Evolutionary conservation across 208 protist genomes (phyloP).

Genomic region (Herpetomonas muscarum): DNA sequence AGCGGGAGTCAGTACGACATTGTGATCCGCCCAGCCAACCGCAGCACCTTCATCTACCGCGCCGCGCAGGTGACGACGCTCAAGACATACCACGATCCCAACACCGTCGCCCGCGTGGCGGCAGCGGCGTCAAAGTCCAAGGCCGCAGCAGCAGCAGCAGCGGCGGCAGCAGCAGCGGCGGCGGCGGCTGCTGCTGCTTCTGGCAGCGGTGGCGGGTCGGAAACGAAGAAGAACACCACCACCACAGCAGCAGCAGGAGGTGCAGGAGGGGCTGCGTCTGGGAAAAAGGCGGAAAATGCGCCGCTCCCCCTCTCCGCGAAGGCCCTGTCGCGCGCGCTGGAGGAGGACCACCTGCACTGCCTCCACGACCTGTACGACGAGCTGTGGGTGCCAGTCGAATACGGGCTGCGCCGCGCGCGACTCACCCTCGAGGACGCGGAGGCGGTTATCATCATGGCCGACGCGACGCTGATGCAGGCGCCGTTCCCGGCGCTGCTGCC

Average conservation of each 20-base stretch:
- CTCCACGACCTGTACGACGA: conserved; percentile 74
- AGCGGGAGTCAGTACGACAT: conserved; percentile 62
- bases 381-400: conserved; percentile 63
- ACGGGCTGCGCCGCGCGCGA: conserved; percentile 34
- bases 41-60: conserved; percentile 48
- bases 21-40: conserved; percentile 60
- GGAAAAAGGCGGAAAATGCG: background rate
- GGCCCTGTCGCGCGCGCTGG: conserved; percentile 9
- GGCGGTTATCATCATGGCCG: conserved; percentile 70
- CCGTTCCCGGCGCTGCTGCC: conserved; percentile 70
- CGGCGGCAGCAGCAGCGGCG: background rate
- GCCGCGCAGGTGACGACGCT: conserved; percentile 59
- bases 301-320: background rate
- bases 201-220: too few species aligned
- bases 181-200: background rate
- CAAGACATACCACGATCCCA: conserved; percentile 37
- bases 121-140: background rate
- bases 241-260: background rate
- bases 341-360: conserved; percentile 26
- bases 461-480: conserved; percentile 67
- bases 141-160: background rate
- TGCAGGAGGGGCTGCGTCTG: background rate
- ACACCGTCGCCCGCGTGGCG: background rate
- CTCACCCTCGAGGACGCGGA: conserved; percentile 39
- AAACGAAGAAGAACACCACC: too few species aligned